Conservation (phyloP, 2,329 filamentous ascomycete species). For the Microcyclospora tardicrescens region DNA sequence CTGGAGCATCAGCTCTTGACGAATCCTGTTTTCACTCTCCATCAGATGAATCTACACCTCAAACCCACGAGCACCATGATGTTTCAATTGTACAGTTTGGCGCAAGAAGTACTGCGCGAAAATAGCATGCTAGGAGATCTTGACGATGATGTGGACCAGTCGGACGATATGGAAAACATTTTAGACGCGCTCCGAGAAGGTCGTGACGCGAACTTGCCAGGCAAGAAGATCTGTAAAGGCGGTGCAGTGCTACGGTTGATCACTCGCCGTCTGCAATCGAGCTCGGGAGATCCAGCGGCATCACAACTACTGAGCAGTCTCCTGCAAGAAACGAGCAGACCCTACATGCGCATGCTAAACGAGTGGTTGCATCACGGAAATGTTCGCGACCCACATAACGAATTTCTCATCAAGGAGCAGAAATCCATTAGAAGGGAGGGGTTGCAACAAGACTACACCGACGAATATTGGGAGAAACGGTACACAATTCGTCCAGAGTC, state of each 20-base stretch:
- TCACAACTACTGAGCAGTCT: constrained; percentile 68
- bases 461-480: constrained; percentile 97
- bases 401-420: constrained; percentile 91
- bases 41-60: constrained; percentile 83
- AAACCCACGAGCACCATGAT: constrained; percentile 85
- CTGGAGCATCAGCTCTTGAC: constrained; percentile 86
- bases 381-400: constrained; percentile 84
- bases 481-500: constrained; percentile 90
- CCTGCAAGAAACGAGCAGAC: constrained; percentile 74
- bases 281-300: constrained; percentile 88
- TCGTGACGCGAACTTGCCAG: constrained; percentile 68
- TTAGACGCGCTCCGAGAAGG: constrained; percentile 80
- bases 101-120: constrained; percentile 73
- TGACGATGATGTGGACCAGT: constrained; percentile 49
- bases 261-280: constrained; percentile 69
- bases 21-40: constrained; percentile 77
- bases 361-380: constrained; percentile 96
- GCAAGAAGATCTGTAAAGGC: constrained; percentile 92
- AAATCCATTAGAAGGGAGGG: constrained; percentile 86
- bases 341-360: constrained; percentile 97
- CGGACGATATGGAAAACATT: constrained; percentile 82
- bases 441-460: constrained; percentile 90
- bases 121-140: constrained; percentile 77
- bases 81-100: constrained; percentile 75
- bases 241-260: constrained; percentile 83